A percentile compares a stretch with the other conserved stretches of the same genome.
These are phyloP conservation scores for Amyloporia xantha DNA, from an alignment of 768 basidiomycete genomes.

Conservation along the genomic window DNA sequence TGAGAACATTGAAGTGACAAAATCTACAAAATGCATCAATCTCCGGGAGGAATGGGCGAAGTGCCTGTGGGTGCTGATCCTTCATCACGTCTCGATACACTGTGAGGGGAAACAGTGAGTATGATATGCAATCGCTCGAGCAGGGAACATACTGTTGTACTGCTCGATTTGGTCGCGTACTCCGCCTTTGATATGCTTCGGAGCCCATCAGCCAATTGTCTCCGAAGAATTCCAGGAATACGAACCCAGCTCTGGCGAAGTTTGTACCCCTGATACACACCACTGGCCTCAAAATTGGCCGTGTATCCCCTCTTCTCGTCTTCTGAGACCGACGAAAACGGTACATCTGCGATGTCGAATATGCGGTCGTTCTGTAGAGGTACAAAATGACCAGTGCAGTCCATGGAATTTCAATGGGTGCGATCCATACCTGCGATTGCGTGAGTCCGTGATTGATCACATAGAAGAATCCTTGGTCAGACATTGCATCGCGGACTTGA, in stretches of 20 bases:
- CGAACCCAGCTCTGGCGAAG: constrained; percentile 50
- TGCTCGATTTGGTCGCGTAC: constrained; percentile 60
- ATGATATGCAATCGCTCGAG: not conserved
- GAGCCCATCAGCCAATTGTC: too few relatives aligned
- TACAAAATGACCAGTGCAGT: too few relatives aligned
- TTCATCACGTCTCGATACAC: constrained; percentile 45
- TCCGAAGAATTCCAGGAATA: too few relatives aligned
- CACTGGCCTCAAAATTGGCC: constrained; percentile 31
- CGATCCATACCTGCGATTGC: constrained; percentile 18
- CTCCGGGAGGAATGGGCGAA: constrained; percentile 49
- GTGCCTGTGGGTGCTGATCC: constrained; percentile 40
- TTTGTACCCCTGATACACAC: constrained; percentile 52
- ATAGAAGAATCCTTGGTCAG: constrained; percentile 24
- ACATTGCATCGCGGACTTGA: constrained; percentile 23
- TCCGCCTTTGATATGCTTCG: constrained; percentile 61
- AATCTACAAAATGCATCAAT: constrained; percentile 41
- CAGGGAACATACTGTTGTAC: constrained; percentile 43
- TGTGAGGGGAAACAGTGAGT: constrained; percentile 12
- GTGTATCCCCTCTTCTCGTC: constrained; percentile 27
- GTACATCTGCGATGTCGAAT: constrained; percentile 29
- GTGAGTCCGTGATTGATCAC: too few relatives aligned
- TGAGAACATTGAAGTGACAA: constrained; percentile 45
- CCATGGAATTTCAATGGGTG: too few relatives aligned
- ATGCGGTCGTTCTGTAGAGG: constrained; percentile 20
- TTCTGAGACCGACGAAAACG: constrained; percentile 26